Conservation (phyloP, 208 protist species). For the Trypanosoma caninum region DNA sequence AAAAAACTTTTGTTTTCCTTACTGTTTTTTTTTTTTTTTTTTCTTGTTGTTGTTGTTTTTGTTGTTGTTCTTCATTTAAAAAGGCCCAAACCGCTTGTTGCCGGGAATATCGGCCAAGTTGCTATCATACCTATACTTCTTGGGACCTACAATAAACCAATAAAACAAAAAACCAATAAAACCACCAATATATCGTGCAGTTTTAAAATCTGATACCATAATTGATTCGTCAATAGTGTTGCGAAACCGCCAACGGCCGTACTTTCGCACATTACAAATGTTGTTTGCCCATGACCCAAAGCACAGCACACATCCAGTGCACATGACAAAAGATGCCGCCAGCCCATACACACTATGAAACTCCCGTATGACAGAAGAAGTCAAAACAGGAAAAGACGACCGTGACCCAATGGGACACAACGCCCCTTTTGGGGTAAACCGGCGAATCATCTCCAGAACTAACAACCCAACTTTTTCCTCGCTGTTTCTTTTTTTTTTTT, state of each 20-base stretch:
- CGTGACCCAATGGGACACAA: not conserved
- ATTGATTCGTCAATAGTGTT: conserved; percentile 86
- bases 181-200: conserved; percentile 69
- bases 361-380: conserved; percentile 2
- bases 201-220: conserved; percentile 80
- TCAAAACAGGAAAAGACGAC: not conserved
- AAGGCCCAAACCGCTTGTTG: conserved; percentile 73
- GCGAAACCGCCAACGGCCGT: conserved; percentile 81
- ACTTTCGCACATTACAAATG: conserved; percentile 81
- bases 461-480: not conserved
- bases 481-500: not conserved
- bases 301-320: conserved; percentile 65
- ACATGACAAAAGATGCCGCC: conserved; percentile 58
- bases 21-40: conserved; percentile 12
- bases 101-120: conserved; percentile 73
- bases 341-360: conserved; percentile 66
- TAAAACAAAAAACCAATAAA: conserved; percentile 77
- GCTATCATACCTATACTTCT: conserved; percentile 81
- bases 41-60: conserved; percentile 6
- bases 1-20: not conserved
- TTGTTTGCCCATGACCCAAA: conserved; percentile 87
- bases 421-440: conserved; percentile 25
- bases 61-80: conserved; percentile 30
- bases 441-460: conserved; percentile 31
- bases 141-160: conserved; percentile 83